These are phyloP conservation scores for Salix suchowensis DNA, from an alignment of 345 rosid species.

Conservation along the genomic window DNA sequence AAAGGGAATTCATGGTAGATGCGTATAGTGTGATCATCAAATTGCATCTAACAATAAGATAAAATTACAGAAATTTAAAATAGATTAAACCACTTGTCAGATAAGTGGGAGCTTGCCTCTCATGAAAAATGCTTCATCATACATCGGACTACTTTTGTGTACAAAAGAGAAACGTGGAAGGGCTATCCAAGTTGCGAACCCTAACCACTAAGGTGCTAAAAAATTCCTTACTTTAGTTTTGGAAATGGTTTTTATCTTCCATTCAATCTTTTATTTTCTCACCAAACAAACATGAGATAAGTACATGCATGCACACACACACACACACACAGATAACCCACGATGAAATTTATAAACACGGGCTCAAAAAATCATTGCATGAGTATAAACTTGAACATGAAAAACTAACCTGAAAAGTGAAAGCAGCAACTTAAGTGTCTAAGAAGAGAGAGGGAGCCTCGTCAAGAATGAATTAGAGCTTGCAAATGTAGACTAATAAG, in stretches of 20 bases:
- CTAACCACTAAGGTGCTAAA: too few relatives aligned
- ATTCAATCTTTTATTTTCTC: neutral
- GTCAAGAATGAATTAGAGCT: neutral
- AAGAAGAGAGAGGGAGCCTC: neutral
- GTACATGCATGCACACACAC: neutral
- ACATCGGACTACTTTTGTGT: too few relatives aligned
- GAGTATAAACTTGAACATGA: neutral
- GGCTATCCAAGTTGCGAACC: neutral
- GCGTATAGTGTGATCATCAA: too few relatives aligned
- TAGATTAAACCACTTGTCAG: too few relatives aligned
- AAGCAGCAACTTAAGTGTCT: neutral
- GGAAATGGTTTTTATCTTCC: neutral
- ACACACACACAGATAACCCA: too few relatives aligned
- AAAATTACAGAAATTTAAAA: too few relatives aligned
- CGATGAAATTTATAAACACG: neutral
- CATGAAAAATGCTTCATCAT: too few relatives aligned
- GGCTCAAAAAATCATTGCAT: neutral
- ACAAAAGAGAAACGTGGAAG: too few relatives aligned
- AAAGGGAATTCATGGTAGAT: too few relatives aligned
- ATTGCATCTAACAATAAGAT: too few relatives aligned
- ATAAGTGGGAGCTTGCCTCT: too few relatives aligned
- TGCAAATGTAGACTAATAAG: neutral
- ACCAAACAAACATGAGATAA: neutral
- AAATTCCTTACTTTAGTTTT: neutral
- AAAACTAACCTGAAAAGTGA: conserved; percentile 21